Conservation (phyloP, 2,329 filamentous ascomycete genomes). For the Aspergillus candidus region DNA sequence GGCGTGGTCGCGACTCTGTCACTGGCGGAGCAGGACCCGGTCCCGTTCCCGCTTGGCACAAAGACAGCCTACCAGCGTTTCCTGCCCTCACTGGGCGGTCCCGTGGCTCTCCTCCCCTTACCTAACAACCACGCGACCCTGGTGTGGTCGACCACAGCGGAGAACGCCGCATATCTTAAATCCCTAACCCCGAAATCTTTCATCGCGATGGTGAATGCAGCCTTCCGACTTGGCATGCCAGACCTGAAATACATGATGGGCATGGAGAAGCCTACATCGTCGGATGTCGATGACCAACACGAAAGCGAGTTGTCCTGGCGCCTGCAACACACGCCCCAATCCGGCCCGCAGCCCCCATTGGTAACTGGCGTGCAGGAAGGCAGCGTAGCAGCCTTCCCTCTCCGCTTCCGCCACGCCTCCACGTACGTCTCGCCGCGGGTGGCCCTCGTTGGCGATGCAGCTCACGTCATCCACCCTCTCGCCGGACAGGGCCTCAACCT, state of each 20-base stretch:
- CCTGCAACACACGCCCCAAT: constrained; percentile 59
- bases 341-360: constrained; percentile 56
- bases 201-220: constrained; percentile 82
- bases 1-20: constrained; percentile 86
- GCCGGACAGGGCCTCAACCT: constrained; percentile 93
- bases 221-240: constrained; percentile 71
- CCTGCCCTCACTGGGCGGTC: constrained; percentile 69
- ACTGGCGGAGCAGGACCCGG: constrained; percentile 47
- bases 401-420: constrained; percentile 88
- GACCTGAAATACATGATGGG: constrained; percentile 81
- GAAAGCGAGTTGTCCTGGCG: constrained; percentile 81
- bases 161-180: constrained; percentile 73
- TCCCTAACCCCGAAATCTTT: constrained; percentile 67
- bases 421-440: constrained; percentile 87
- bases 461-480: constrained; percentile 90
- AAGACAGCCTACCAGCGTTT: constrained; percentile 94
- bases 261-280: constrained; percentile 37
- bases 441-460: constrained; percentile 87
- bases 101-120: constrained; percentile 83
- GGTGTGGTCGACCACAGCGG: constrained; percentile 89
- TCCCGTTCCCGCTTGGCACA: constrained; percentile 31
- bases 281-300: constrained; percentile 41
- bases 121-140: constrained; percentile 77
- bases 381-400: constrained; percentile 80
- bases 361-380: constrained; percentile 68